phyloP scores from a whole-genome alignment of 306 rosid genomes.

The Ziziphus jujuba region DNA sequence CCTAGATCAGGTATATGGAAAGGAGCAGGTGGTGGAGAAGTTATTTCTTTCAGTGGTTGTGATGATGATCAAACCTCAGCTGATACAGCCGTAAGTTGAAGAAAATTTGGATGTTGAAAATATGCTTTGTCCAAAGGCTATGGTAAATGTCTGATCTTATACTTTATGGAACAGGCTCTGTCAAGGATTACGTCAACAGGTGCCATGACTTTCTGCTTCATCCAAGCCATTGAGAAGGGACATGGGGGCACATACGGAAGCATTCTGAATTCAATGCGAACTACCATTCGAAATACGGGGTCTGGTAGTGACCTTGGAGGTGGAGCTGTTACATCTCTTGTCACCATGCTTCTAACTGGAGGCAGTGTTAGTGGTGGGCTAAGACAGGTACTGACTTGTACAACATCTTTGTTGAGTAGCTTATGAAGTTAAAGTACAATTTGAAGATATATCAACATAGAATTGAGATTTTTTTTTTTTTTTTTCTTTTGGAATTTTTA shows the following conservation, averaged over 20 bases:
- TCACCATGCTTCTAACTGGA: slow-evolving; percentile 37
- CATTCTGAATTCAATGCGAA: slow-evolving; percentile 79
- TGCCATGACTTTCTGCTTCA: slow-evolving; percentile 96
- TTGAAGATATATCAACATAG: not conserved
- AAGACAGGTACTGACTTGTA: slow-evolving; percentile 31
- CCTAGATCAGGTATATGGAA: slow-evolving; percentile 91
- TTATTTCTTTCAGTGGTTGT: slow-evolving; percentile 87
- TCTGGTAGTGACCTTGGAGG: slow-evolving; percentile 28
- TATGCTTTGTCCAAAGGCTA: not conserved
- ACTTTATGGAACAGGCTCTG: slow-evolving; percentile 63
- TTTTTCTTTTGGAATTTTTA: not conserved
- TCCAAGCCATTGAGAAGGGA: slow-evolving; percentile 90
- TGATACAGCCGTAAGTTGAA: slow-evolving; percentile 83
- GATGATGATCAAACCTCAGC: slow-evolving; percentile 94
- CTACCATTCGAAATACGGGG: slow-evolving; percentile 61
- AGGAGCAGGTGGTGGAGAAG: slow-evolving; percentile 96
- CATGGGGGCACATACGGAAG: slow-evolving; percentile 79
- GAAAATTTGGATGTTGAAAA: slow-evolving; percentile 8
- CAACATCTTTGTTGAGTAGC: not conserved
- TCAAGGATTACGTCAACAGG: slow-evolving; percentile 95
- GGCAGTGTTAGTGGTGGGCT: slow-evolving; percentile 38
- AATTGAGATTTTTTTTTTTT: not conserved
- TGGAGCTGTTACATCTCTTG: slow-evolving; percentile 29
- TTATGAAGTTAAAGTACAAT: not conserved
- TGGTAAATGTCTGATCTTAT: slow-evolving; percentile 16